phyloP scores from a whole-genome alignment of 2,329 filamentous ascomycete species.

The Claviceps cyperi region DNA sequence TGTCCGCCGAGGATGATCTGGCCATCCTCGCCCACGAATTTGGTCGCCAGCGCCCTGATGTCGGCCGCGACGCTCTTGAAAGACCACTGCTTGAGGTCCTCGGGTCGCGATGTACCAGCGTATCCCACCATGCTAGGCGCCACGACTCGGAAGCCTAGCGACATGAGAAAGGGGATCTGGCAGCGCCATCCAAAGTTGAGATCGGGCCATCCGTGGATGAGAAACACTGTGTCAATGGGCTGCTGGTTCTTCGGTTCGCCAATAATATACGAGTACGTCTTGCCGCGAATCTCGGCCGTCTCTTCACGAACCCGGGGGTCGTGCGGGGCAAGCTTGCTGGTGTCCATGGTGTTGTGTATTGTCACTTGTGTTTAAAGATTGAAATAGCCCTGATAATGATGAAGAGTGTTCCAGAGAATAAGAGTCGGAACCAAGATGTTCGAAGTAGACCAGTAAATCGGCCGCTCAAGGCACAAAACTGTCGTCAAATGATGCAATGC shows the following conservation, averaged over 20 bases:
- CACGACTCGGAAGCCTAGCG: conserved; percentile 63
- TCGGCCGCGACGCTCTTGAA: conserved; percentile 61
- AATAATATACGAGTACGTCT: conserved; percentile 54
- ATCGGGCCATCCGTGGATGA: conserved; percentile 71
- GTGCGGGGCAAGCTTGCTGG: conserved; percentile 49
- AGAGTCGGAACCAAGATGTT: too few species aligned
- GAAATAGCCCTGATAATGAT: too few species aligned
- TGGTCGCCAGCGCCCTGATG: conserved; percentile 54
- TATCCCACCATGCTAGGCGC: conserved; percentile 82
- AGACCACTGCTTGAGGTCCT: conserved; percentile 47
- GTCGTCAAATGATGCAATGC: too few species aligned
- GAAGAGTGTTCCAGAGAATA: too few species aligned
- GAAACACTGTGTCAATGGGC: conserved; percentile 33
- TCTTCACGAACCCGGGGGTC: conserved; percentile 54
- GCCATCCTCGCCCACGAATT: conserved; percentile 30
- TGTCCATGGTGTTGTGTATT: conserved; percentile 25
- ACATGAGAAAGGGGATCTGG: conserved; percentile 65
- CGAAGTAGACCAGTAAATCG: too few species aligned
- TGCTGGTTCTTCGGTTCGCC: conserved; percentile 32
- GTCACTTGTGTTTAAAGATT: background rate
- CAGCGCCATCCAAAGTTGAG: conserved; percentile 75
- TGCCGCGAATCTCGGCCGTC: conserved; percentile 49
- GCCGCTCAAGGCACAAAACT: too few species aligned
- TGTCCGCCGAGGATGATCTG: conserved; percentile 75
- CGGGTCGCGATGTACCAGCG: conserved; percentile 57